Evolutionary conservation across 2,329 filamentous ascomycete species (phyloP).

Genomic region (Kalmusia sp.): DNA sequence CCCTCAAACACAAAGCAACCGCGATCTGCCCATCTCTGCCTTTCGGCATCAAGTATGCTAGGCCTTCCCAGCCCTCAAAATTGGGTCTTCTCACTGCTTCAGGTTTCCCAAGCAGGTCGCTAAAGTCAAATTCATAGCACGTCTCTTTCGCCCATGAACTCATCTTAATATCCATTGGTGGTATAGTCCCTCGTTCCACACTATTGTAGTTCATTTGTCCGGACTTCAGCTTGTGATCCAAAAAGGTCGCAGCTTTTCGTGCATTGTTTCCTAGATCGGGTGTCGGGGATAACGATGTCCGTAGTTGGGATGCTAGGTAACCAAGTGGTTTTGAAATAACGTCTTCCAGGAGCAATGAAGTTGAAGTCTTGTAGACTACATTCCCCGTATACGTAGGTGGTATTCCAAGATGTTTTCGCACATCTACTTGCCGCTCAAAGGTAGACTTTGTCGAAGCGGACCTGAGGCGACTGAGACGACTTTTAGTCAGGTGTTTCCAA

Average conservation of each 20-base stretch:
- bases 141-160: constrained; percentile 63
- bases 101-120: constrained; percentile 54
- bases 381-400: background rate
- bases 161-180: constrained; percentile 55
- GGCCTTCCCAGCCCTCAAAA: constrained; percentile 55
- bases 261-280: background rate
- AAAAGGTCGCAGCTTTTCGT: constrained; percentile 11
- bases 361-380: background rate
- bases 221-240: constrained; percentile 45
- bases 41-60: constrained; percentile 54
- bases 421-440: background rate
- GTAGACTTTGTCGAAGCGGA: background rate
- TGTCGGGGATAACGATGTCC: background rate
- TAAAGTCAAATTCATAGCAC: constrained; percentile 57
- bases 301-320: background rate
- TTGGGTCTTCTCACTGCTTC: constrained; percentile 57
- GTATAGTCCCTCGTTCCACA: constrained; percentile 1
- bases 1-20: constrained; percentile 54
- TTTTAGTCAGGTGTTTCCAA: constrained; percentile 47
- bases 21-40: constrained; percentile 52
- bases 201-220: constrained; percentile 36
- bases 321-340: background rate
- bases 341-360: background rate
- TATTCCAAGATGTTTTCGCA: background rate
- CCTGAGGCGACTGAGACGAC: background rate